phyloP scores from a whole-genome alignment of 75 land plant genomes.

The Cryptomeria japonica region DNA sequence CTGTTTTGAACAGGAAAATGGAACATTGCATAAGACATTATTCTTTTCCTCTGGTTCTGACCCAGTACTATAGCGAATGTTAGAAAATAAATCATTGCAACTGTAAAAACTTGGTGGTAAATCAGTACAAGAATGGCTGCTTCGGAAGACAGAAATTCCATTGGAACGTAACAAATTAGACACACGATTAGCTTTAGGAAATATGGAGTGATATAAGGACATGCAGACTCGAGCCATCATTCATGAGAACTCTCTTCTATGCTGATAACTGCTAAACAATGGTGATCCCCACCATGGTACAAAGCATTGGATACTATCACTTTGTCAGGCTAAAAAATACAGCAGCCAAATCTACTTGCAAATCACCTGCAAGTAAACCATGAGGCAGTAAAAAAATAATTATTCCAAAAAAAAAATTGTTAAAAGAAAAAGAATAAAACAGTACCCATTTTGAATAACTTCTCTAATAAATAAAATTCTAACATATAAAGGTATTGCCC shows the following conservation, averaged over 20 bases:
- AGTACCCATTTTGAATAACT: neutral
- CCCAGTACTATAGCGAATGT: neutral
- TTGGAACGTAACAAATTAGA: neutral
- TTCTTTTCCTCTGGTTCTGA: neutral
- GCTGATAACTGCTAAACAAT: neutral
- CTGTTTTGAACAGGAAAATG: constrained; percentile 1
- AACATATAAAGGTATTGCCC: neutral
- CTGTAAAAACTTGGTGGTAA: neutral
- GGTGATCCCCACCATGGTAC: neutral
- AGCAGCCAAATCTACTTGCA: neutral
- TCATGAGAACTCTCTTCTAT: neutral
- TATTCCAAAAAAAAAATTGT: neutral
- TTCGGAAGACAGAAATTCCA: neutral
- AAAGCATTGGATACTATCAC: neutral
- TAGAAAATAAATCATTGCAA: neutral
- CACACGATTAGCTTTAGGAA: constrained; percentile 1
- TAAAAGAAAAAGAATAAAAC: neutral
- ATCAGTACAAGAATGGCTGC: neutral
- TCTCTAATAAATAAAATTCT: neutral
- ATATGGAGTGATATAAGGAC: neutral
- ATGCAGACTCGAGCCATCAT: neutral
- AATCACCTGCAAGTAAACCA: constrained; percentile 11
- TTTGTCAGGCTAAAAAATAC: neutral
- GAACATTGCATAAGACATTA: neutral
- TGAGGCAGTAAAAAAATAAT: neutral